phyloP scores from a whole-genome alignment of 345 rosid species.

The Euphorbia pulcherrima region DNA sequence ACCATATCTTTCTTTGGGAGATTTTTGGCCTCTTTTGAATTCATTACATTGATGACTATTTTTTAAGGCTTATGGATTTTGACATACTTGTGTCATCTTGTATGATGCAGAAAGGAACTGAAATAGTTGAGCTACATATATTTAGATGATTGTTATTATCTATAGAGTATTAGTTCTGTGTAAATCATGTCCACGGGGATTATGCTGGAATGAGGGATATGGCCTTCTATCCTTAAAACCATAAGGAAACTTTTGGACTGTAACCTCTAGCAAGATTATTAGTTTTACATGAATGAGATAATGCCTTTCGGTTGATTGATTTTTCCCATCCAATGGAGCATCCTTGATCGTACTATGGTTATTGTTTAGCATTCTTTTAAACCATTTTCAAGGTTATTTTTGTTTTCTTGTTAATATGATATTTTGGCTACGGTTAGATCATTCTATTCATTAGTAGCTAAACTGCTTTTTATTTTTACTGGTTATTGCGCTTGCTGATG shows the following conservation, averaged over 20 bases:
- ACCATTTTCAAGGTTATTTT: not conserved
- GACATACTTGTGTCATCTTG: not conserved
- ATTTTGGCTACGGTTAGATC: too few species aligned
- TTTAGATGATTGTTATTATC: not conserved
- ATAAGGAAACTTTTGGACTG: not conserved
- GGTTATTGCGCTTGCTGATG: too few species aligned
- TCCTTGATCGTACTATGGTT: too few species aligned
- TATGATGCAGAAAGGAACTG: not conserved
- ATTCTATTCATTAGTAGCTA: too few species aligned
- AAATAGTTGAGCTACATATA: not conserved
- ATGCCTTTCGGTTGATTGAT: not conserved
- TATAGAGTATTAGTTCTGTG: not conserved
- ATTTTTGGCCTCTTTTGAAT: not conserved
- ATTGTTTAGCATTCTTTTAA: not conserved
- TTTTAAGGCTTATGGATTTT: not conserved
- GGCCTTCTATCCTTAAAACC: not conserved
- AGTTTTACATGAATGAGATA: not conserved
- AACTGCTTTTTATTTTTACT: too few species aligned
- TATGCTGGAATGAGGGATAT: not conserved
- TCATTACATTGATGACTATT: not conserved
- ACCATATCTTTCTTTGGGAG: not conserved
- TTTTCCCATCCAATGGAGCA: not conserved
- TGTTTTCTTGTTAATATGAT: not conserved
- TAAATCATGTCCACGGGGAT: not conserved
- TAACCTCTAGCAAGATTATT: not conserved